Base-by-base conservation (phyloP, 2,329 filamentous ascomycete genomes). In the Biscogniauxia mediterranea region DNA sequence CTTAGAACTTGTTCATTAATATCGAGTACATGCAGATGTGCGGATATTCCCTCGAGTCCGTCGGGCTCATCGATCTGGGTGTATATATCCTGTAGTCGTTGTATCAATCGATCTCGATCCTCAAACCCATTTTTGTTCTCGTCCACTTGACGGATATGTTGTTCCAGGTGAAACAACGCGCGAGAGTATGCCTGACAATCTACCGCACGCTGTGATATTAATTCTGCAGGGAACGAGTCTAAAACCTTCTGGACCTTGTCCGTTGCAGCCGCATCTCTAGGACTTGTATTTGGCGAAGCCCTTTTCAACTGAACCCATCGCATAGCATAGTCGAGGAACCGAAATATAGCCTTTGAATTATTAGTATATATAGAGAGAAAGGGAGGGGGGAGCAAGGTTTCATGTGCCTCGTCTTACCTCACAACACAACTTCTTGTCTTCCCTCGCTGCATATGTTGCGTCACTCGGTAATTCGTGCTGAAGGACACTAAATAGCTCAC, bases 51-150 rank as follows among this genome's bases (percentile, higher is more conserved):
- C 73, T 98, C 93, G 38, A 99, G 88, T 1, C 94, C 93, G 75
- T 99, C 95, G 0, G 95, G 96, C 69, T 99, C 95, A 71, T 99
- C 95, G 63, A 99, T 98, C 69, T 97, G 91, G 1, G 92, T 92
- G 75, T 99, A 99, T 19, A 99, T 97, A 57, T 94, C 89, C 71
- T 98, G 94, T 23, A 99, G 80, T 63, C 89, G 86, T 67, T 92
- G 86, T 62, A 96, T 85, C 3, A 95, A 81, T 23, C 86, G 82
- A 57, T 89, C 82, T n/a, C 84, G 78, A 21, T 86, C 83, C 1
- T 81, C 80, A 1, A 79, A 75, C 0, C 81, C 80, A 25, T 78
- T 71, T 38, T 78, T 78, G n/a, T 75, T 70, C 25, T 78, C 77
- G 28, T 81, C 77, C 58, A 81, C 74, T 62, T 82, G 78, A 58